Evolutionary conservation across 116 monocot species (phyloP), one percentile per base, ranked within the genome.

Genomic region (Phalaenopsis hybrid): DNA sequence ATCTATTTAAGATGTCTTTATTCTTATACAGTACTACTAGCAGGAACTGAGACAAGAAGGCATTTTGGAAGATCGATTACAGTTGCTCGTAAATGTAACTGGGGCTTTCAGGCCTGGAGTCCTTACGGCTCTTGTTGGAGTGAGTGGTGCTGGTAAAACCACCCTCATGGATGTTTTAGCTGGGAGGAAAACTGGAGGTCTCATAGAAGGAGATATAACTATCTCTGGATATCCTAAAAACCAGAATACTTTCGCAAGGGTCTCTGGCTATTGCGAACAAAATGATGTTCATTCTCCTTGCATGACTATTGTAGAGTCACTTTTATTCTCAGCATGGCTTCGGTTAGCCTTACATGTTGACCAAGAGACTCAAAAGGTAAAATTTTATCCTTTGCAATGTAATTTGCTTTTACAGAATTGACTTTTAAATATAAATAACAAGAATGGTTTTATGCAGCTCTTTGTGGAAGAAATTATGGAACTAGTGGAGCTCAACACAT

Each of bases 91-190:
- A 10, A 89, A 95, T 88, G 96, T 99, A 18, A 99, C 99, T 86
- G 99, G 99, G 79, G 99, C 99, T 82, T 99, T 95, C 84, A 88
- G 95, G 75, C 99, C 99, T 77, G 96, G 95, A 72, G 48, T 99
- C 76, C 89, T 99, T 50, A 99, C 99, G 77, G 99, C 99, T 81
- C 87, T 99, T 79, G 99, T 99, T 79, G 99, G 99, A 58, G 92
- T 95, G 28, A 99, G 95, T 83, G 99, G 95, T 78, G 99, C 95
- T 88, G 95, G 99, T 81, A 99, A 99, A 91, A 99, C 99, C 55
- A 99, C 99, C 12, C 86, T 99, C 31, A 99, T 95, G 95, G 99
- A 99, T 91, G 99, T 99, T 84, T 91, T 99, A 82, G 95, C 96
- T 81, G 99, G 99, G 49, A 85, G 99, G 78, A 99, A 95, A 82